Evolutionary conservation across 1,139 yeast species (phyloP), one percentile per base, ranked within the genome.

Genomic region (Yamadazyma oceani): DNA sequence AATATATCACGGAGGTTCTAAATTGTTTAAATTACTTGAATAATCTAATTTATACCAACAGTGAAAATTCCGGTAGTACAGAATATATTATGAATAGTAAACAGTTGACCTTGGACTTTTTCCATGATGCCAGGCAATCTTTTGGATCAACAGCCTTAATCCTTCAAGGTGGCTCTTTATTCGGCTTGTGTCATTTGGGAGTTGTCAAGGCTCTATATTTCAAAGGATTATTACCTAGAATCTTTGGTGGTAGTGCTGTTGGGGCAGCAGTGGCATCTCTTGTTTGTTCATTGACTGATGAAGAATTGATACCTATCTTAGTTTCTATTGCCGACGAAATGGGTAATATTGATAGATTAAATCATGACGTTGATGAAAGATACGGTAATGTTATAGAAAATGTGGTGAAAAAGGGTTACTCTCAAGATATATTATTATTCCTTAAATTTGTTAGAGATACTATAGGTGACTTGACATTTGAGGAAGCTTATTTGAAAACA

Each of bases 211-310:
- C 94, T 0, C 64, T 92, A 15, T 78, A 83, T 45, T 74, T 76
- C 47, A 81, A 84, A 44, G 83, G 88, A 0, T 63, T 90, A 26
- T 66, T 90, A 36, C 98, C 98, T 0, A 64, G 85, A 35, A 85
- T 92, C 3, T 78, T 92, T 26, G 86, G 94, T n/a, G 97, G 97
- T 0, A 85, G 92, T 43, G 94, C 96, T 0, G 88, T 88, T 40
- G 97, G 97, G 2, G 95, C 97, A 0, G 84, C 92, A 1, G 92
- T 89, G 17, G 97, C 96, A 0, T 81, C 95, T 0, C 64, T 88
- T 33, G 87, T 85, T 1, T 87, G 97, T 52, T 78, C 88, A 6
- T 65, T 85, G 39, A 64, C 70, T 2, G 79, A 81, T 45, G 66
- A 72, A 17, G 85, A 83, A 45, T 66, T 78, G 31, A 64, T 66